phyloP scores from a whole-genome alignment of 73 alveolate genomes.

The Stentor roeselii region DNA sequence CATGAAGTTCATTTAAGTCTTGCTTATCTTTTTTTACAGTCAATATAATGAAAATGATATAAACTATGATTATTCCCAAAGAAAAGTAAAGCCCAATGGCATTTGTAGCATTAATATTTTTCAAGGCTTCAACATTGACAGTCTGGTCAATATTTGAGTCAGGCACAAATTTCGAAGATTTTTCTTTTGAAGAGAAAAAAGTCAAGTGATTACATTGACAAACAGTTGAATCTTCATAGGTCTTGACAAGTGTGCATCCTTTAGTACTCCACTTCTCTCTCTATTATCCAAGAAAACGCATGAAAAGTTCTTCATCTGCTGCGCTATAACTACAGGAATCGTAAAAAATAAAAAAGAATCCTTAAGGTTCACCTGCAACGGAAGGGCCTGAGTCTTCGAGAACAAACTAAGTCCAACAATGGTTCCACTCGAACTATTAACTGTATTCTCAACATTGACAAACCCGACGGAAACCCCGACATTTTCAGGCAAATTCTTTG shows the following conservation, averaged over 20 bases:
- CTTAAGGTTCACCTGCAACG: neutral
- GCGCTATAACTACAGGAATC: neutral
- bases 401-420: neutral
- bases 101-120: neutral
- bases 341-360: no score
- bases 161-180: neutral
- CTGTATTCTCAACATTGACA: neutral
- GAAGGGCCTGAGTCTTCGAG: neutral
- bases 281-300: neutral
- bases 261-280: neutral
- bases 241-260: neutral
- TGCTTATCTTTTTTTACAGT: neutral
- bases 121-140: neutral
- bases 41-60: neutral
- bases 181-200: neutral
- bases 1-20: neutral
- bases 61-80: neutral
- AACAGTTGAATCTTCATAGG: neutral
- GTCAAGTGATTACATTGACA: slow-evolving; percentile 16
- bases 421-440: neutral
- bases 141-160: neutral
- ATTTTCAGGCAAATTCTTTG: neutral
- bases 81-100: slow-evolving; percentile 16
- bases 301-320: neutral
- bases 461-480: neutral